A percentile compares a stretch with the other conserved stretches of the same genome.
Conservation (phyloP, 352 stramenopile species). For the Lagenidium giganteum region DNA sequence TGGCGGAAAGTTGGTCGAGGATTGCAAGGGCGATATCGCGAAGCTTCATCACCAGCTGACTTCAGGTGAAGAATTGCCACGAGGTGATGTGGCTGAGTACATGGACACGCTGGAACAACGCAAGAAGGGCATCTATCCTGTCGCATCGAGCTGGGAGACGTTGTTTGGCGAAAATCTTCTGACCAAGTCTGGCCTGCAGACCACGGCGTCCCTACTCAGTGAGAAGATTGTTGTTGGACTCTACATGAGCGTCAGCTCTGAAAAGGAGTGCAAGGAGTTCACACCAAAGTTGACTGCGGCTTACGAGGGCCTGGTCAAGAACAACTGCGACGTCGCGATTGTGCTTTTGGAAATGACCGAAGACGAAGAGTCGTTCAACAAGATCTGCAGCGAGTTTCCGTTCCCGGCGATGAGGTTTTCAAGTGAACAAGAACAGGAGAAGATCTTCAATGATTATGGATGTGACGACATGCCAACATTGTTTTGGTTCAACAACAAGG, state of each 20-base stretch:
- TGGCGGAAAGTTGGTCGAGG: no score
- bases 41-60: no score
- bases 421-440: constrained; percentile 55
- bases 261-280: constrained; percentile 90
- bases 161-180: constrained; percentile 61
- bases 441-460: constrained; percentile 75
- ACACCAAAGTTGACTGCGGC: constrained; percentile 89
- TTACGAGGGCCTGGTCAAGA: constrained; percentile 87
- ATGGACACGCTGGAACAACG: no score
- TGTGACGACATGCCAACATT: constrained; percentile 88
- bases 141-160: constrained; percentile 66
- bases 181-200: constrained; percentile 73
- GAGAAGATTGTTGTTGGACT: constrained; percentile 85
- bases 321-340: constrained; percentile 87
- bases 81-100: no score
- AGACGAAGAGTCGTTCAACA: constrained; percentile 63
- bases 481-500: constrained; percentile 82
- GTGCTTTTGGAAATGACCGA: constrained; percentile 87
- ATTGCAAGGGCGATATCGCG: no score
- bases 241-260: constrained; percentile 97
- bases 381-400: constrained; percentile 91
- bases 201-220: constrained; percentile 58
- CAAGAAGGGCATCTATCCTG: no score
- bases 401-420: constrained; percentile 93
- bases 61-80: no score